These are phyloP conservation scores for Hypholoma sublateritium DNA, from an alignment of 768 basidiomycete genomes.

Conservation along the genomic window DNA sequence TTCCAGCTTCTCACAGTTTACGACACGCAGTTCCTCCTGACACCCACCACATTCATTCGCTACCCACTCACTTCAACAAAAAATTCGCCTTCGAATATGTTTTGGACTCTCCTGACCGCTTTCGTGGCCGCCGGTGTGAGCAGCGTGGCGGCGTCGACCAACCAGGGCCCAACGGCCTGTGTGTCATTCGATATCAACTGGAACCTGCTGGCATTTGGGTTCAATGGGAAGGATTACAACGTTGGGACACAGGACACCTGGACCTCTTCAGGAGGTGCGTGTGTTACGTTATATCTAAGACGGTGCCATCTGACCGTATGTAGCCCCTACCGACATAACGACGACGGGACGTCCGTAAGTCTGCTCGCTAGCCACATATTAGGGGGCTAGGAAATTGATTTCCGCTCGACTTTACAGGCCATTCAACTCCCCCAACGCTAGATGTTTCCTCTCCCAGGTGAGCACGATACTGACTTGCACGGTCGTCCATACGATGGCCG, in stretches of 20 bases:
- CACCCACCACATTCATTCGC: conserved; percentile 2
- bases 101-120: conserved; percentile 21
- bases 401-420: conserved; percentile 39
- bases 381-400: background rate
- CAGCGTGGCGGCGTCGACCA: conserved; percentile 16
- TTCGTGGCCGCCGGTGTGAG: conserved; percentile 15
- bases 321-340: conserved; percentile 64
- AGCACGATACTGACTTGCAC: conserved; percentile 7
- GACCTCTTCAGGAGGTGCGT: conserved; percentile 31
- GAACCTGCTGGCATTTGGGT: conserved; percentile 86
- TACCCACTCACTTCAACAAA: conserved; percentile 3
- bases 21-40: background rate
- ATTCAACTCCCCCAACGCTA: conserved; percentile 61
- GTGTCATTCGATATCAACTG: conserved; percentile 77
- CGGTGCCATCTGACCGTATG: conserved; percentile 7
- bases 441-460: conserved; percentile 75
- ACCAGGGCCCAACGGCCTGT: conserved; percentile 43
- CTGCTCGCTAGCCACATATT: background rate
- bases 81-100: conserved; percentile 6
- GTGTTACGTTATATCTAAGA: conserved; percentile 36
- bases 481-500: background rate
- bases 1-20: background rate
- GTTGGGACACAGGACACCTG: conserved; percentile 73
- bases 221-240: conserved; percentile 82
- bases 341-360: conserved; percentile 76